These are phyloP conservation scores for Leccinum glutinopallens DNA, from an alignment of 1,284 basidiomycete species.

Conservation along the genomic window DNA sequence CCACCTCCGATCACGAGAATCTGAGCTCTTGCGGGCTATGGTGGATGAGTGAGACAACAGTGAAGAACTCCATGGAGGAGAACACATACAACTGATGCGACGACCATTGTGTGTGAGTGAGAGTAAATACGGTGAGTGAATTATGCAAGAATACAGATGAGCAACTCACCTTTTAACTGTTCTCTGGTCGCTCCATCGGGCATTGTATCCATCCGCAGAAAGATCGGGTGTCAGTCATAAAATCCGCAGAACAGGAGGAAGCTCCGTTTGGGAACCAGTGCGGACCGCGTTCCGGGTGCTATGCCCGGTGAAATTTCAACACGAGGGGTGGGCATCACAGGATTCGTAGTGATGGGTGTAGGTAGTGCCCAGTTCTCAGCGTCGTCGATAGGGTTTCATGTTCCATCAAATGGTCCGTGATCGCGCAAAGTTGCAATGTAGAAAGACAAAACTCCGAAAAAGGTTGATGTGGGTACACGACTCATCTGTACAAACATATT, in stretches of 20 bases:
- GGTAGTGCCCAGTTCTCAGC: background rate
- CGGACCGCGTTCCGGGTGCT: background rate
- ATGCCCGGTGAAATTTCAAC: background rate
- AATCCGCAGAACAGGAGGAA: background rate
- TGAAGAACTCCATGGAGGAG: background rate
- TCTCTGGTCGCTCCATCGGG: background rate
- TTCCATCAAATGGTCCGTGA: constrained; percentile 1
- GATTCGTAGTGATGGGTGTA: background rate
- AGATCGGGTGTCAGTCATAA: background rate
- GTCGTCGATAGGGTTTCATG: background rate
- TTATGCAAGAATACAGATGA: background rate
- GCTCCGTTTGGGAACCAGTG: background rate
- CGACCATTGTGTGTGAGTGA: background rate
- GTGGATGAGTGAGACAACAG: background rate
- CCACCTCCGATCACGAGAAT: background rate
- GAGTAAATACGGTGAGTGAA: background rate
- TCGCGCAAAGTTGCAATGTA: background rate
- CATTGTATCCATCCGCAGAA: background rate
- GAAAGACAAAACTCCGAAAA: background rate
- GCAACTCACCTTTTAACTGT: background rate
- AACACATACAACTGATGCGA: background rate
- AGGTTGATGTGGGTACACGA: background rate
- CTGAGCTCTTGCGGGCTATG: background rate
- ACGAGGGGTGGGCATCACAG: background rate
- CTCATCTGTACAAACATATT: background rate